Conservation (phyloP, 257 asterid genomes). For the Perilla frutescens region DNA sequence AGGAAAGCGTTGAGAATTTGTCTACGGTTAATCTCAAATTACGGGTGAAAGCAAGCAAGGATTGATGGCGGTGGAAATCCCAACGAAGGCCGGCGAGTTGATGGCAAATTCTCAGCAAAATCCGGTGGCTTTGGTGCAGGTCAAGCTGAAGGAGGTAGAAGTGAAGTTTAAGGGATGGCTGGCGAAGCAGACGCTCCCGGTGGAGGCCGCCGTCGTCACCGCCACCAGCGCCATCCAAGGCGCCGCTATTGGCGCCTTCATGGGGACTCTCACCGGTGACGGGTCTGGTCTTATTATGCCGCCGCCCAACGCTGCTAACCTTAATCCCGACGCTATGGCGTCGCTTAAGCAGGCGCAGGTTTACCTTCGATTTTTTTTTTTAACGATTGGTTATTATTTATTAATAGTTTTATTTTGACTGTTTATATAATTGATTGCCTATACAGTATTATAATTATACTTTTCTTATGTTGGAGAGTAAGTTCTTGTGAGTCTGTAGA, state of each 20-base stretch:
- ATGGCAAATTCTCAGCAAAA: slow-evolving; percentile 49
- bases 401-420: slow-evolving; percentile 19
- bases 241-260: slow-evolving; percentile 79
- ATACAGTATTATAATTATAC: background rate
- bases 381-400: background rate
- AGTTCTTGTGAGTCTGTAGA: background rate
- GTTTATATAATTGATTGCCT: background rate
- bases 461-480: background rate
- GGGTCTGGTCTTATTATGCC: slow-evolving; percentile 63
- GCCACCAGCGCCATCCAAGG: slow-evolving; percentile 81
- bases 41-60: slow-evolving; percentile 73
- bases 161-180: slow-evolving; percentile 65
- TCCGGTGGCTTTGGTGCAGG: slow-evolving; percentile 69
- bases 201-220: slow-evolving; percentile 87
- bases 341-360: slow-evolving; percentile 92
- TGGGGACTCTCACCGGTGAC: slow-evolving; percentile 84
- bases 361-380: background rate
- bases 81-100: slow-evolving; percentile 40
- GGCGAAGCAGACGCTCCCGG: slow-evolving; percentile 79
- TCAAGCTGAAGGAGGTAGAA: slow-evolving; percentile 74
- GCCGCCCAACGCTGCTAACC: slow-evolving; percentile 62
- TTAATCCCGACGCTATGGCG: slow-evolving; percentile 80
- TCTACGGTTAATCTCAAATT: background rate
- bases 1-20: background rate
- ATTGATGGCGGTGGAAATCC: slow-evolving; percentile 49